Base-by-base conservation (phyloP, 2,329 filamentous ascomycete species). In the Xylariales sp. region DNA sequence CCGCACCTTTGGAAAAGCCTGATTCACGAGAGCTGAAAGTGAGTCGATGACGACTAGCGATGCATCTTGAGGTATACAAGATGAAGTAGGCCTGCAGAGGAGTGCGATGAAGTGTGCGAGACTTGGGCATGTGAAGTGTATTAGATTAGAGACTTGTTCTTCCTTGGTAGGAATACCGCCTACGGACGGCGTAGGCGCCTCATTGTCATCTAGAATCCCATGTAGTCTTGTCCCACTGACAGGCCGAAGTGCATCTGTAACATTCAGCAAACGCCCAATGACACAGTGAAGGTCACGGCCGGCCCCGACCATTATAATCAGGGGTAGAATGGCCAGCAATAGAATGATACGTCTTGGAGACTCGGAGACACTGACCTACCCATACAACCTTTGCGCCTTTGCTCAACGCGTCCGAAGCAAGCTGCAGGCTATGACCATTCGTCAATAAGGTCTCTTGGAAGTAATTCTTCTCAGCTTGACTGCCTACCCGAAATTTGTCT, bases 401-500 rank as follows among this genome's bases (percentile, higher is more conserved):
- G 39, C 64, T 65, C 37, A 95, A 62, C 14, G 80, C 78, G 58
- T 76, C 80, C 10, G 76, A 74, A 45, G 82, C 73, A 31, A 87
- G 66, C 57, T 88, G 86, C 52, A 91, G 74, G 25, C 87, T 91
- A 58, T 40, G 37, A n/a, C 35, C 15, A n/a, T 42, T 4, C 19
- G 41, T 50, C 14, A 51, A 43, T n/a, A n/a, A n/a, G n/a, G n/a
- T n/a, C n/a, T n/a, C n/a, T 8, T 27, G n/a, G 24, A 27, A n/a
- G n/a, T 27, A 27, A 27, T 27, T 27, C 24, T 16, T 15, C n/a
- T n/a, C n/a, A n/a, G n/a, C n/a, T n/a, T n/a, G n/a, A n/a, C n/a
- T 6, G 65, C 78, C 65, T 71, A 91, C 86, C 83, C 86, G 52
- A 96, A 69, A 10, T 84, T 74, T 4, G 88, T 95, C 70, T 95